phyloP scores from a whole-genome alignment of 1,284 basidiomycete species.

The Coniferiporia sulphurascens region DNA sequence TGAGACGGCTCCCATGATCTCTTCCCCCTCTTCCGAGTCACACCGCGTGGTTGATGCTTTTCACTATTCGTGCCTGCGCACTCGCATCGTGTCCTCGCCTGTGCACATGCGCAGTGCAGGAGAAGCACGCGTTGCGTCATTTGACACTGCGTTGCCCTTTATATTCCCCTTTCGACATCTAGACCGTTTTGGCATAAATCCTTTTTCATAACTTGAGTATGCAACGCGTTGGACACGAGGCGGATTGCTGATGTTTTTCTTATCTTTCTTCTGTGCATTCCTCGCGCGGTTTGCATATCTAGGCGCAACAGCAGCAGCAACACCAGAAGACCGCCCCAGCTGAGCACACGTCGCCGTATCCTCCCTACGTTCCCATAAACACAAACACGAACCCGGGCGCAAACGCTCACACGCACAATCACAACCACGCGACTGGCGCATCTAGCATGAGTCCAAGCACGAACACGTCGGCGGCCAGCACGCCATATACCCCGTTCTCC shows the following conservation, averaged over 20 bases:
- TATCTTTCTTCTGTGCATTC: background rate
- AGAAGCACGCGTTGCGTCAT: background rate
- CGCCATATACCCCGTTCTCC: constrained; percentile 9
- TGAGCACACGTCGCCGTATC: background rate
- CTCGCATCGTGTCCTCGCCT: background rate
- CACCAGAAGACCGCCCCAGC: constrained; percentile 13
- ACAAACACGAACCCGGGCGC: too few relatives aligned
- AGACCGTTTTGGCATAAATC: background rate
- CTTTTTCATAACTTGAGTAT: background rate
- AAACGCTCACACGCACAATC: too few relatives aligned
- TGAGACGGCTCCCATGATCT: background rate
- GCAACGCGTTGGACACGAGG: constrained; percentile 14
- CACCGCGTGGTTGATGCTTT: background rate
- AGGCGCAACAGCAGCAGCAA: constrained; percentile 1
- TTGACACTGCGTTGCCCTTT: background rate
- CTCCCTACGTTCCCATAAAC: too few relatives aligned
- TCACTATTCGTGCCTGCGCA: background rate
- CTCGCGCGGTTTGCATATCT: background rate
- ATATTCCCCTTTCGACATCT: background rate
- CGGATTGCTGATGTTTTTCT: background rate
- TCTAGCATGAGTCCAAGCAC: constrained; percentile 8
- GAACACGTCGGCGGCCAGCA: background rate
- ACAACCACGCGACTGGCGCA: too few relatives aligned
- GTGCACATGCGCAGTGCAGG: background rate
- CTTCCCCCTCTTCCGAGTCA: constrained; percentile 1